Evolutionary conservation across 2,329 filamentous ascomycete genomes (phyloP).

Genomic region (Karstenula rhodostoma): DNA sequence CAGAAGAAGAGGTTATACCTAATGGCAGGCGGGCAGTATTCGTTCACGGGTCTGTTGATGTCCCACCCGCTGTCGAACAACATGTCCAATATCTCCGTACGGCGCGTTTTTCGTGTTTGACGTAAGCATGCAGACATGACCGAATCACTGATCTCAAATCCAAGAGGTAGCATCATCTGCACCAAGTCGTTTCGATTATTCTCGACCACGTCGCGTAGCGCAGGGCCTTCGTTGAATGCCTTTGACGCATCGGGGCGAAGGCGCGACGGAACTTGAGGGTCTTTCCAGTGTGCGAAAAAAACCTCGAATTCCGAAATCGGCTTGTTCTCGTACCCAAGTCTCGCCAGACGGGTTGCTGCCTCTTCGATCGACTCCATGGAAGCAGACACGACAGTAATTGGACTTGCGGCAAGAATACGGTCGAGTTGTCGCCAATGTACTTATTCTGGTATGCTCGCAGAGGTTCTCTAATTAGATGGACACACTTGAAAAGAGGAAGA

Average conservation of each 20-base stretch:
- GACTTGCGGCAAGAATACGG: not conserved
- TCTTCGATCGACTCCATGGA: not conserved
- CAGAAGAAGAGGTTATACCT: not conserved
- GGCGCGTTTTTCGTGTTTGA: not conserved
- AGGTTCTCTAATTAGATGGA: not conserved
- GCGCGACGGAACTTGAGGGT: not conserved
- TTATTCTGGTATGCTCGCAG: not conserved
- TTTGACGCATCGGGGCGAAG: not conserved
- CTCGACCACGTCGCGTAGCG: conserved; percentile 1
- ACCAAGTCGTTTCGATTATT: not conserved
- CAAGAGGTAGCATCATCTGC: not conserved
- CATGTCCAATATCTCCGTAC: not conserved
- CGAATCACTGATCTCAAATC: not conserved
- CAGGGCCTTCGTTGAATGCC: not conserved
- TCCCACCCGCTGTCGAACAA: not conserved
- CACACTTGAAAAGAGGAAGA: not conserved
- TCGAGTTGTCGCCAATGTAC: not conserved
- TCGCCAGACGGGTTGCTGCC: not conserved
- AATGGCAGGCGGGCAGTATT: not conserved
- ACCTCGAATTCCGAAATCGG: not conserved
- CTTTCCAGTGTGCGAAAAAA: conserved; percentile 4
- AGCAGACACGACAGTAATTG: not conserved
- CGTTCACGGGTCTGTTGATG: conserved; percentile 2
- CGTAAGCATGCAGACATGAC: not conserved
- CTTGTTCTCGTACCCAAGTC: conserved; percentile 1